A percentile compares a stretch with the other conserved stretches of the same genome.
phyloP scores from a whole-genome alignment of 768 basidiomycete species.

The Gloeophyllum trabeum region DNA sequence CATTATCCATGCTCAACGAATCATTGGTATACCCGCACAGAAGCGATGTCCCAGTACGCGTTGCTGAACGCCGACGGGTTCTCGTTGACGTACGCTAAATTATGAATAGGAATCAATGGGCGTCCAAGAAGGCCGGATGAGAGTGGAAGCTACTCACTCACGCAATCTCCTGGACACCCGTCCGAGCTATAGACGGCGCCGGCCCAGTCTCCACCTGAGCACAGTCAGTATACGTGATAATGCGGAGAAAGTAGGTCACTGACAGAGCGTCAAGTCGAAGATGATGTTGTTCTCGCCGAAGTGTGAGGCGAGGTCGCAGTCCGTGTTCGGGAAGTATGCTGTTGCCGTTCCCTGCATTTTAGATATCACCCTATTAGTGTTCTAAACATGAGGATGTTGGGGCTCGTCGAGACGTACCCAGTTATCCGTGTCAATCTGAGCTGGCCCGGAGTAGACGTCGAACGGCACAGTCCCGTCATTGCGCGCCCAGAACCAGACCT shows the following conservation, averaged over 20 bases:
- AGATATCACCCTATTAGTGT: not conserved
- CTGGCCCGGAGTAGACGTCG: conserved; percentile 13
- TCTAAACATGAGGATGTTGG: not conserved
- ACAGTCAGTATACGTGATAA: not conserved
- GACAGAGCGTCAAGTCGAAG: conserved; percentile 15
- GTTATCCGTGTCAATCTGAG: conserved; percentile 12
- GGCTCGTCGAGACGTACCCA: conserved; percentile 17
- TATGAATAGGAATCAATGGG: too few species aligned
- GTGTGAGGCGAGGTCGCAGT: conserved; percentile 25
- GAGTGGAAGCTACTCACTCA: too few species aligned
- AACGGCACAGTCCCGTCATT: conserved; percentile 12
- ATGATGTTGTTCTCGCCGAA: conserved; percentile 24
- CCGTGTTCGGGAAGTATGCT: conserved; percentile 21
- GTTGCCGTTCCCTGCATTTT: conserved; percentile 19
- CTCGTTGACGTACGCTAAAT: too few species aligned
- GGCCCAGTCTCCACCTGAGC: conserved; percentile 5
- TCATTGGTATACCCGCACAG: too few species aligned
- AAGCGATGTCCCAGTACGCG: too few species aligned
- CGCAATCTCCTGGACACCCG: not conserved
- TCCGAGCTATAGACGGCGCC: not conserved
- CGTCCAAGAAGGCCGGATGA: too few species aligned
- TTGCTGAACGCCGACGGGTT: too few species aligned
- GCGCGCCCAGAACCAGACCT: conserved; percentile 34
- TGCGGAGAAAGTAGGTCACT: not conserved
- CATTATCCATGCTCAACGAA: too few species aligned